A percentile compares a stretch with the other conserved stretches of the same genome.
Evolutionary conservation across 495 filamentous ascomycete genomes (phyloP).

Genomic region (Penicillium cataractarum): DNA sequence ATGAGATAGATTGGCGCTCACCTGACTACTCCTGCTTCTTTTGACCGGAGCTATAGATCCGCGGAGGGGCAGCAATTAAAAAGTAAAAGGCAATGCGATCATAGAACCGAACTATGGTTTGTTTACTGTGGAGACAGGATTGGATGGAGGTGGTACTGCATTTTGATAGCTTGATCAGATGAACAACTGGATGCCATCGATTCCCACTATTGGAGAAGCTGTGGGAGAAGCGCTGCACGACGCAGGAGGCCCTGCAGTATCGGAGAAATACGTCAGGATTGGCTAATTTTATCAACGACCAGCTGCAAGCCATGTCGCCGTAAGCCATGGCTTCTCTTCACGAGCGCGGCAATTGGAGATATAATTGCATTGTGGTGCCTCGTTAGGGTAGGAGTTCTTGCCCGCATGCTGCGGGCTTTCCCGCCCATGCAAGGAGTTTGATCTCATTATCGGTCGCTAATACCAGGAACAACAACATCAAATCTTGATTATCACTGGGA

Average conservation of each 20-base stretch:
- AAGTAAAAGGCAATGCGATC: neutral
- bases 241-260: constrained; percentile 30
- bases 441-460: constrained; percentile 11
- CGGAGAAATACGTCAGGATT: constrained; percentile 26
- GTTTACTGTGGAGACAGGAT: neutral
- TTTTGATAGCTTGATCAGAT: constrained; percentile 3
- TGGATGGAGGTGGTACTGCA: neutral
- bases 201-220: neutral
- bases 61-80: neutral
- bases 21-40: constrained; percentile 1
- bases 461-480: neutral
- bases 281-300: constrained; percentile 10
- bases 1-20: neutral
- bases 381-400: neutral
- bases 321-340: constrained; percentile 12
- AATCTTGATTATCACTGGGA: neutral
- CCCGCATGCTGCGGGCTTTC: constrained; percentile 13
- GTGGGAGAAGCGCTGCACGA: constrained; percentile 22
- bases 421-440: constrained; percentile 20
- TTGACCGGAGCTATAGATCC: neutral
- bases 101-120: neutral
- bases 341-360: constrained; percentile 18
- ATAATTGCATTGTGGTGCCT: constrained; percentile 18
- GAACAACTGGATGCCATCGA: neutral
- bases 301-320: constrained; percentile 11